phyloP scores from a whole-genome alignment of 2,329 filamentous ascomycete species.

The Monosporascus sp. region DNA sequence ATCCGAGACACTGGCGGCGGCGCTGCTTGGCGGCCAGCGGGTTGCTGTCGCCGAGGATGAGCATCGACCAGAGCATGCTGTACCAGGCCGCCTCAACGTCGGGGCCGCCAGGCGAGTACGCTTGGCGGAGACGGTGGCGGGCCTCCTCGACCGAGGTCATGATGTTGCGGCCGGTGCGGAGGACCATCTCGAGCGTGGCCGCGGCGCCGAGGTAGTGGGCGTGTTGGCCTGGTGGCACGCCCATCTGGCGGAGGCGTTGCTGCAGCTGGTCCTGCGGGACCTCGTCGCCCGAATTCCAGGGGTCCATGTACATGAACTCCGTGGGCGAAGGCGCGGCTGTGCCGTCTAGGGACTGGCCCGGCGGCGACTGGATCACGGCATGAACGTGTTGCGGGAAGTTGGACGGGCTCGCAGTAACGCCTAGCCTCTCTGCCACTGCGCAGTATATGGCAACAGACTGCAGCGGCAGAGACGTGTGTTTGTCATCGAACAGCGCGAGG shows the following conservation, averaged over 20 bases:
- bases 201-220: slow-evolving; percentile 44
- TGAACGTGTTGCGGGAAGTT: slow-evolving; percentile 63
- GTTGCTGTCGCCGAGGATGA: slow-evolving; percentile 6
- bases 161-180: slow-evolving; percentile 61
- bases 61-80: slow-evolving; percentile 8
- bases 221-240: not conserved
- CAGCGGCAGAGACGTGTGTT: slow-evolving; percentile 52
- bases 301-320: slow-evolving; percentile 55
- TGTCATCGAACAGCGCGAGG: slow-evolving; percentile 46
- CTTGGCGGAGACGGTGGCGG: slow-evolving; percentile 4
- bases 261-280: slow-evolving; percentile 3
- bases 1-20: slow-evolving; percentile 3
- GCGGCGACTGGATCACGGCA: slow-evolving; percentile 44
- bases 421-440: slow-evolving; percentile 51
- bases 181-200: slow-evolving; percentile 47
- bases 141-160: slow-evolving; percentile 50
- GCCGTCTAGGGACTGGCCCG: slow-evolving; percentile 24
- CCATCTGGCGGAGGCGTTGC: slow-evolving; percentile 1
- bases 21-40: not conserved
- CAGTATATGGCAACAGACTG: slow-evolving; percentile 64
- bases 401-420: slow-evolving; percentile 57
- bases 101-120: not conserved
- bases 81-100: slow-evolving; percentile 12
- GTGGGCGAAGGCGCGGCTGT: slow-evolving; percentile 12
- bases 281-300: slow-evolving; percentile 6